A percentile compares a stretch with the other conserved stretches of the same genome.
Conservation (phyloP, 129 eudicot genomes). For the Dittrichia graveolens region DNA sequence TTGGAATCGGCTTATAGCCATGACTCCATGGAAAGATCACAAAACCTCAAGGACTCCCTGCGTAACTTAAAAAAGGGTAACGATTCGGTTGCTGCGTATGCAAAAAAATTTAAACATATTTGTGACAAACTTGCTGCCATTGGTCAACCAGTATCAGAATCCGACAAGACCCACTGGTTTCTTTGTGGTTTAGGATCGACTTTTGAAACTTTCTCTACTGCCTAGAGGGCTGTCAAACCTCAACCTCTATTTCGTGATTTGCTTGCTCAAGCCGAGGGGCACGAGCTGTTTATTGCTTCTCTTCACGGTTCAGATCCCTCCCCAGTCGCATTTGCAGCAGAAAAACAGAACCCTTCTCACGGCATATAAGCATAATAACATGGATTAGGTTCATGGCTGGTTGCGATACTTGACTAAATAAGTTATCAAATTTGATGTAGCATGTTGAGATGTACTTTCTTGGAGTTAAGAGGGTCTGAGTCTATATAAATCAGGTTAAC, state of each 20-base stretch:
- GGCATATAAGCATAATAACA: no score
- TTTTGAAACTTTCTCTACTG: neutral
- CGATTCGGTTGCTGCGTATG: neutral
- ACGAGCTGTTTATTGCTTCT: no score
- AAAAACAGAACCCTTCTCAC: no score
- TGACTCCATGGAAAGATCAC: neutral
- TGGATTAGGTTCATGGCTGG: no score
- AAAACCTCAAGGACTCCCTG: neutral
- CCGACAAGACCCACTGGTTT: neutral
- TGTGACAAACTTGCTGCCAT: neutral
- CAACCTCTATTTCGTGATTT: neutral
- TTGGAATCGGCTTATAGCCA: neutral
- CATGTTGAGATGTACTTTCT: no score
- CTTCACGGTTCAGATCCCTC: no score
- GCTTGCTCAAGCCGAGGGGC: no score
- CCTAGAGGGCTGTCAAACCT: neutral
- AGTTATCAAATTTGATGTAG: no score
- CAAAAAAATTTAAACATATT: neutral
- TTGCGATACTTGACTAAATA: no score
- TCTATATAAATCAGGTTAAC: no score
- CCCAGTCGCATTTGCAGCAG: no score
- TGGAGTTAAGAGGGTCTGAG: no score
- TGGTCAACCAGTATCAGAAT: neutral
- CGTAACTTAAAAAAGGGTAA: neutral
- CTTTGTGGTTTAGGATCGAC: neutral